These are phyloP conservation scores for Schizopora paradoxa DNA, from an alignment of 1,284 basidiomycete genomes.

Conservation along the genomic window DNA sequence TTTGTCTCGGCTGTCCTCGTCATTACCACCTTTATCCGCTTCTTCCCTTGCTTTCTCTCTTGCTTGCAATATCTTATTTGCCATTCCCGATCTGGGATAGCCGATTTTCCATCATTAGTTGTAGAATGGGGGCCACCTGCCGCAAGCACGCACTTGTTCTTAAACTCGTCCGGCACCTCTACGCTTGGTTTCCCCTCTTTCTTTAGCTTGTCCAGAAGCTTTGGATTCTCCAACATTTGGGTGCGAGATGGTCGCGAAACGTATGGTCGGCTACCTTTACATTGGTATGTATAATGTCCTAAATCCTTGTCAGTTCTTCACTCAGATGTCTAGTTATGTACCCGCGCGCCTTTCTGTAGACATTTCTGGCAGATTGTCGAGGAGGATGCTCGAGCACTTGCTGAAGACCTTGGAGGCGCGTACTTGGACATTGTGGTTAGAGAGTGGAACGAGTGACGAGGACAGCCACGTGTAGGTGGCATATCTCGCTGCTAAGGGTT, in stretches of 20 bases:
- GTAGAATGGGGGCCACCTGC: background rate
- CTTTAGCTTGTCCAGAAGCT: slow-evolving; percentile 55
- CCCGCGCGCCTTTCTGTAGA: slow-evolving; percentile 58
- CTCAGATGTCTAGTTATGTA: slow-evolving; percentile 25
- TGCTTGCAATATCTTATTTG: slow-evolving; percentile 65
- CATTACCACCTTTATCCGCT: slow-evolving; percentile 30
- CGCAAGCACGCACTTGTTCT: slow-evolving; percentile 49
- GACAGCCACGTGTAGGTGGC: background rate
- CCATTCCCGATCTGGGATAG: slow-evolving; percentile 52
- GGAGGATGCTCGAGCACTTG: slow-evolving; percentile 53
- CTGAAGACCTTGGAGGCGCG: slow-evolving; percentile 62
- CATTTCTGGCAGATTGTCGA: slow-evolving; percentile 78
- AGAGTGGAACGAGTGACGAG: background rate
- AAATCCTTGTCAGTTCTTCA: slow-evolving; percentile 3
- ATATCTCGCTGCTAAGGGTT: too few species aligned
- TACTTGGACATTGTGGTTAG: slow-evolving; percentile 63
- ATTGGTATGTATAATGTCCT: slow-evolving; percentile 80
- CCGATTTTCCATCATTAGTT: slow-evolving; percentile 6
- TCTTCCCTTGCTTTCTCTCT: slow-evolving; percentile 50
- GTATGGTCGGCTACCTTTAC: slow-evolving; percentile 68
- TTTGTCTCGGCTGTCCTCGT: slow-evolving; percentile 33
- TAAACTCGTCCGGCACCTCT: slow-evolving; percentile 78
- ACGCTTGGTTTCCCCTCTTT: slow-evolving; percentile 61
- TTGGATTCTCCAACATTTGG: slow-evolving; percentile 69
- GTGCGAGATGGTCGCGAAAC: slow-evolving; percentile 73